Evolutionary conservation across 495 filamentous ascomycete species (phyloP).

Genomic region (Haplographium delicatum): DNA sequence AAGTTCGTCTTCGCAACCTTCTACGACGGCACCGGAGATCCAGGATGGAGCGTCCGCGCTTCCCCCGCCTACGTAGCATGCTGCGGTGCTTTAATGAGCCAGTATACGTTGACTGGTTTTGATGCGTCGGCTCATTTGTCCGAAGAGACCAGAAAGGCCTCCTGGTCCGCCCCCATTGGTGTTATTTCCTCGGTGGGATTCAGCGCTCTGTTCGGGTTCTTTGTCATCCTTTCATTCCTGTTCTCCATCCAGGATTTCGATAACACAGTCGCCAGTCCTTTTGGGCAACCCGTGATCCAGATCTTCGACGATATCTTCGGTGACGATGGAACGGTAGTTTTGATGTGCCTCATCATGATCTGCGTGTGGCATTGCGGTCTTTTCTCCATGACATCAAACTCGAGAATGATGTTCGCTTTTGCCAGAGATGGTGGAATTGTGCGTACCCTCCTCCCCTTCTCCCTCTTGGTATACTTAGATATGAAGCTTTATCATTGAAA

Average conservation of each 20-base stretch:
- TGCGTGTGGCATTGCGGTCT: conserved; percentile 59
- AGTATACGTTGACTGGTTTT: conserved; percentile 52
- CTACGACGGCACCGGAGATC: conserved; percentile 46
- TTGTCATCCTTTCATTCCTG: conserved; percentile 51
- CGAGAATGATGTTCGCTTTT: conserved; percentile 62
- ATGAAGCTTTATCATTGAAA: not conserved
- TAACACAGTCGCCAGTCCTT: conserved; percentile 32
- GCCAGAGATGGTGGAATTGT: conserved; percentile 47
- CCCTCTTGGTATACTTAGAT: not conserved
- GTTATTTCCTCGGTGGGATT: conserved; percentile 54
- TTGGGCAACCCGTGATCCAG: conserved; percentile 51
- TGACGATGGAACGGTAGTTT: conserved; percentile 45
- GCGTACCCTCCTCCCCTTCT: conserved; percentile 24
- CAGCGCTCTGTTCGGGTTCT: conserved; percentile 57
- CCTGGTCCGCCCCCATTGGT: conserved; percentile 55
- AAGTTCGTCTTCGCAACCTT: conserved; percentile 56
- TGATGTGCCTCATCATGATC: conserved; percentile 54
- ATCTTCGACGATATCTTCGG: conserved; percentile 55
- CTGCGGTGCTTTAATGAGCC: conserved; percentile 48
- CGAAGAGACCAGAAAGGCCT: conserved; percentile 56
- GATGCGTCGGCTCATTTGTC: conserved; percentile 55
- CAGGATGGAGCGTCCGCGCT: conserved; percentile 44
- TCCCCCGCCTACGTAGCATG: conserved; percentile 52
- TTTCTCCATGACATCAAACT: conserved; percentile 54
- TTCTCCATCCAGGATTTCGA: conserved; percentile 57